Conservation (phyloP, 306 rosid genomes). For the Notholithocarpus densiflorus region DNA sequence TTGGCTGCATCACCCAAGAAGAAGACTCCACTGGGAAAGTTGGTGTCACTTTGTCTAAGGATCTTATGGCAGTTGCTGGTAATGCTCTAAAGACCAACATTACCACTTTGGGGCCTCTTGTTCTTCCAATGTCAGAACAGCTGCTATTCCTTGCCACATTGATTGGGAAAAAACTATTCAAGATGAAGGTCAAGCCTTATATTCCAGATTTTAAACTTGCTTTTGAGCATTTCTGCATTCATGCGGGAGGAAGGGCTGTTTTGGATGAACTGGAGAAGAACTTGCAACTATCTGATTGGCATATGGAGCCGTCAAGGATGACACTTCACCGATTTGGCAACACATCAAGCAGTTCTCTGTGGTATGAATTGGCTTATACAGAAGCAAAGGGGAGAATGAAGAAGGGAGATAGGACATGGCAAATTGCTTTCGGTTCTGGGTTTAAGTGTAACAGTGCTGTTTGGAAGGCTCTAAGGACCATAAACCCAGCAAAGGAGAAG, state of each 20-base stretch:
- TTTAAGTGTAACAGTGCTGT: slow-evolving; percentile 94
- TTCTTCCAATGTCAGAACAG: slow-evolving; percentile 84
- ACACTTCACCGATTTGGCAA: slow-evolving; percentile 85
- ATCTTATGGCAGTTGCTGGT: slow-evolving; percentile 89
- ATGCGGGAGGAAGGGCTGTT: slow-evolving; percentile 91
- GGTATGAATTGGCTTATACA: slow-evolving; percentile 84
- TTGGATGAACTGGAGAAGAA: slow-evolving; percentile 89
- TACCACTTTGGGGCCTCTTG: slow-evolving; percentile 87
- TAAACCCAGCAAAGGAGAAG: slow-evolving; percentile 68
- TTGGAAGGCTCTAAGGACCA: slow-evolving; percentile 78
- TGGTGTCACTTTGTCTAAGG: slow-evolving; percentile 83
- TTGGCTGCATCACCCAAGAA: slow-evolving; percentile 82
- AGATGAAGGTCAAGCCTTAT: slow-evolving; percentile 89
- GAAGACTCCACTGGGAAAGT: slow-evolving; percentile 67
- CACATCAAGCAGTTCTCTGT: slow-evolving; percentile 92
- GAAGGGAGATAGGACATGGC: slow-evolving; percentile 92
- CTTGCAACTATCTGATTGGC: slow-evolving; percentile 85
- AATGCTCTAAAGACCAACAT: slow-evolving; percentile 86
- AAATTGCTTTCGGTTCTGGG: slow-evolving; percentile 89
- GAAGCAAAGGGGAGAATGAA: slow-evolving; percentile 87
- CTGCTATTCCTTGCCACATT: slow-evolving; percentile 73
- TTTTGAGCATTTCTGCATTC: slow-evolving; percentile 89
- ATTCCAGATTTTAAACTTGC: slow-evolving; percentile 90
- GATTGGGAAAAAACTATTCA: slow-evolving; percentile 62
- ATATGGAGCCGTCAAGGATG: slow-evolving; percentile 99